Base-by-base conservation (phyloP, 1,284 basidiomycete genomes). In the Grifola frondosa region DNA sequence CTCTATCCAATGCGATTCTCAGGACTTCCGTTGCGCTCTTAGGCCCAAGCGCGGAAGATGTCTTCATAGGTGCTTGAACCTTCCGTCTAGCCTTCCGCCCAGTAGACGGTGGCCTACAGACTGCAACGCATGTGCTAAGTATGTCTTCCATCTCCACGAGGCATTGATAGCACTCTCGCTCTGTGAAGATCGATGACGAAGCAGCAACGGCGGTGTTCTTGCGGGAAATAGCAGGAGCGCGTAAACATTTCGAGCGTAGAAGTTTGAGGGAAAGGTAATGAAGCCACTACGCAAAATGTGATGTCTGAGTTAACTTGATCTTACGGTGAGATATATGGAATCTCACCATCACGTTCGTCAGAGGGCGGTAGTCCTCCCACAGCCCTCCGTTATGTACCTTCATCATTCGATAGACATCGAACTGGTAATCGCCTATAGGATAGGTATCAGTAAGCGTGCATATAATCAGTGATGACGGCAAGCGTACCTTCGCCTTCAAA, bases 341-440 rank as follows among this genome's bases (percentile, higher is more conserved):
- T 61, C 80, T 61, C 60, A 93, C 93, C 78, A 97, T 81, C 30
- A 96, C 80, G 59, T 97, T 97, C 5, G 92, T 95, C 9, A 86
- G 63, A 0, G 93, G 91, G 38, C 79, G 74, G 61, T 81, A 94
- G 1, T 63, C 70, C 42, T 78, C 74, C 95, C 95, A 97, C 16
- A 71, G 62, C 32, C 70, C 69, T 3, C 75, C 65, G 31, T 78
- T 81, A 44, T 81, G 68, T 19, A 67, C 65, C 28, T 75, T 75
- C 91, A 97, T 97, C 64, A 86, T 78, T 29, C 96, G 81, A 62
- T 99, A 99, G 1, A 97, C 75, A 56, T 97, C 93, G 66, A 95
- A 98, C 63, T 99, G 96, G 55, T 89, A 84, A 60, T 96, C 91
- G 6, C 94, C 91, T 78, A 28, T 26, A 34, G 26, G 21, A 7